Evolutionary conservation across 2,329 filamentous ascomycete genomes (phyloP).

Genomic region (Colletotrichum sp.): DNA sequence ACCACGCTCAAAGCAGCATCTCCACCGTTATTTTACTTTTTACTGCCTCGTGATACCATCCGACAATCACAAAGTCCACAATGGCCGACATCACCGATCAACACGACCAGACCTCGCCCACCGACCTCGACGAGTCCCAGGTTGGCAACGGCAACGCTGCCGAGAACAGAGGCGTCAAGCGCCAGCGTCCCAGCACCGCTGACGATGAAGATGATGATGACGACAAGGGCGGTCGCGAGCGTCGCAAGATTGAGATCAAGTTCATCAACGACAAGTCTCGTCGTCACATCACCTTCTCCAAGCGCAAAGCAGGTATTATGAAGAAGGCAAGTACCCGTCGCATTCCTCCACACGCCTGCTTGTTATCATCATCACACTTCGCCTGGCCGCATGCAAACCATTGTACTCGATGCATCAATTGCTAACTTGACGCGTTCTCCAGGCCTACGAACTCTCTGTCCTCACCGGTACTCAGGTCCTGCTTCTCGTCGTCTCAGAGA

Average conservation of each 20-base stretch:
- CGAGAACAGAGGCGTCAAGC: slow-evolving; percentile 87
- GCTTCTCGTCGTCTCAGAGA: slow-evolving; percentile 95
- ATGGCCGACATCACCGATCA: slow-evolving; percentile 85
- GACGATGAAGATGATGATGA: slow-evolving; percentile 98
- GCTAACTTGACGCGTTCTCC: slow-evolving; percentile 6
- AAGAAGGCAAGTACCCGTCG: slow-evolving; percentile 77
- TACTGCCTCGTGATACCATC: slow-evolving; percentile 51
- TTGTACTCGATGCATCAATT: not conserved
- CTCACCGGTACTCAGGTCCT: slow-evolving; percentile 97
- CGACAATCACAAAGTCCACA: slow-evolving; percentile 27
- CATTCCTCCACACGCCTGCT: not conserved
- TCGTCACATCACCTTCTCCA: slow-evolving; percentile 98
- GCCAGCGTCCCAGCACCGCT: slow-evolving; percentile 78
- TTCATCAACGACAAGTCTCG: slow-evolving; percentile 99
- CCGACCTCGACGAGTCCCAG: slow-evolving; percentile 75
- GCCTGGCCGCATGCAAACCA: not conserved
- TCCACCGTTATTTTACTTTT: slow-evolving; percentile 61
- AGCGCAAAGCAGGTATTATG: slow-evolving; percentile 99
- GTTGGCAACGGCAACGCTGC: slow-evolving; percentile 67
- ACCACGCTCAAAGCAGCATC: slow-evolving; percentile 70
- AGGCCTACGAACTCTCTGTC: slow-evolving; percentile 98
- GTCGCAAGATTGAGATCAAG: slow-evolving; percentile 99
- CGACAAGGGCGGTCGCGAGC: slow-evolving; percentile 96
- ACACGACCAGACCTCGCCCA: slow-evolving; percentile 77
- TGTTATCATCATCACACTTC: not conserved